Evolutionary conservation across 202 grass and related monocot species (phyloP).

Genomic region (Eragrostis tef): DNA sequence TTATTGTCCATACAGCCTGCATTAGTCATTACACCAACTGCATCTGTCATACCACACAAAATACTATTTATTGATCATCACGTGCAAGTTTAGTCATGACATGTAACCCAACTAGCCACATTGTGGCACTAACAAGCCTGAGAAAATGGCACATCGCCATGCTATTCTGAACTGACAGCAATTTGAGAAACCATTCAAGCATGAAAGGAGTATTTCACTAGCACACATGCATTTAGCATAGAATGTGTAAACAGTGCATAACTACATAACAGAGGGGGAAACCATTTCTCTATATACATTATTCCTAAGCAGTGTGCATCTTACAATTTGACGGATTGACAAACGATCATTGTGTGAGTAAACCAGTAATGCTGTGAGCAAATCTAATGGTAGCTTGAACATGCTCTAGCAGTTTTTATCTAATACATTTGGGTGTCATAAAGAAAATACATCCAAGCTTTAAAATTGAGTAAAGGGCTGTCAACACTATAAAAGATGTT

Average conservation of each 20-base stretch:
- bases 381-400: conserved; percentile 27
- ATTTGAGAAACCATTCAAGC: conserved; percentile 7
- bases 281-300: conserved; percentile 12
- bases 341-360: neutral
- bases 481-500: neutral
- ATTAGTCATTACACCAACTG: conserved; percentile 19
- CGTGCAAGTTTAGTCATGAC: neutral
- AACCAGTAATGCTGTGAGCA: neutral
- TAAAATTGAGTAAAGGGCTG: neutral
- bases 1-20: neutral
- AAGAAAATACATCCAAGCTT: neutral
- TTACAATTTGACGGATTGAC: conserved; percentile 7
- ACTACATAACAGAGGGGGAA: neutral
- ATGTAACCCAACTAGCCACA: neutral
- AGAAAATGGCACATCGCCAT: neutral
- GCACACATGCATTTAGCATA: neutral
- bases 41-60: neutral
- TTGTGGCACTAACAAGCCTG: neutral
- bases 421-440: conserved; percentile 18
- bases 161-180: neutral
- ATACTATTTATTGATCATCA: conserved; percentile 12
- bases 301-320: conserved; percentile 11
- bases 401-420: neutral
- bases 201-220: conserved; percentile 9
- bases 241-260: neutral